Evolutionary conservation across 1,284 basidiomycete genomes (phyloP).

Genomic region (Cronartium ribicola): DNA sequence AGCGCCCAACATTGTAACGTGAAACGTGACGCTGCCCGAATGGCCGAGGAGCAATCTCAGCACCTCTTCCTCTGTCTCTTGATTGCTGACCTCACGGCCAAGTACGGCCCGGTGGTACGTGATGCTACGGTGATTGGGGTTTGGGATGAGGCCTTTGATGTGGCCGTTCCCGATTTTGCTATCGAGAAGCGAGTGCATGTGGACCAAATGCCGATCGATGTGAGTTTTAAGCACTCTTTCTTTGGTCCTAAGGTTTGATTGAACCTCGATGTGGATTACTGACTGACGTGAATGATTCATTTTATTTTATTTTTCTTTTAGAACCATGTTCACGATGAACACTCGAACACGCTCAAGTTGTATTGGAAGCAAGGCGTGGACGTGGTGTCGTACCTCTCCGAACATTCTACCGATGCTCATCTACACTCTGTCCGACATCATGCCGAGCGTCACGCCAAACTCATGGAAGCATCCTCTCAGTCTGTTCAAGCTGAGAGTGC

Average conservation of each 20-base stretch:
- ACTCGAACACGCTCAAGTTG: conserved; percentile 77
- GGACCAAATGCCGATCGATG: conserved; percentile 96
- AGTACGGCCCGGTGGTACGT: conserved; percentile 89
- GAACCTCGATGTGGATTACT: background rate
- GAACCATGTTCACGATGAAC: conserved; percentile 92
- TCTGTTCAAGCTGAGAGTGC: conserved; percentile 77
- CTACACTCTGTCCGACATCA: conserved; percentile 84
- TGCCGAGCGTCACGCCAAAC: conserved; percentile 68
- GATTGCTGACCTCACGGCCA: conserved; percentile 83
- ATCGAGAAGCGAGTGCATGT: conserved; percentile 63
- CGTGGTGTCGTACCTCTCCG: conserved; percentile 87
- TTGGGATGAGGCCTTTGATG: conserved; percentile 91
- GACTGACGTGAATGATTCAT: background rate
- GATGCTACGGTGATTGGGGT: conserved; percentile 89
- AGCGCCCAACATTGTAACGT: conserved; percentile 87
- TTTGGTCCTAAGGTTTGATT: background rate
- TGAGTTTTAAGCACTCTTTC: conserved; percentile 53
- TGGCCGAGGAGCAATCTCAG: conserved; percentile 92
- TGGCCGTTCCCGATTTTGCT: conserved; percentile 57
- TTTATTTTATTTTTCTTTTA: background rate
- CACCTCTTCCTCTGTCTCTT: conserved; percentile 93
- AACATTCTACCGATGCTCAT: conserved; percentile 74
- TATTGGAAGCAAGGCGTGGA: conserved; percentile 63
- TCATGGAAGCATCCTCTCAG: conserved; percentile 73
- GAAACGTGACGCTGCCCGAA: conserved; percentile 79